These are phyloP conservation scores for Stephania yunnanensis DNA, from an alignment of 164 flowering plant genomes.

Conservation along the genomic window DNA sequence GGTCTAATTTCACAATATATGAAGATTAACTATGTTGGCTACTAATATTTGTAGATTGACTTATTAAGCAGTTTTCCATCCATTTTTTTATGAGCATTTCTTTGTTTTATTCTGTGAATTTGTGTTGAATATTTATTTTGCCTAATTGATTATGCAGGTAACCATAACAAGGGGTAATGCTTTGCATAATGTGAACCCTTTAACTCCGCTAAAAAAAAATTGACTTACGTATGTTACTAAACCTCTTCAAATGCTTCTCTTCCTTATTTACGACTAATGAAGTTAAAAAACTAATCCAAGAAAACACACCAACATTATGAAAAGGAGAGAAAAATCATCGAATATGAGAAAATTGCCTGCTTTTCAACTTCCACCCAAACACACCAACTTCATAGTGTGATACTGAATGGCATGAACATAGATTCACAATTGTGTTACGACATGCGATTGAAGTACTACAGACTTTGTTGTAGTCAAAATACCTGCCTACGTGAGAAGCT, in stretches of 20 bases:
- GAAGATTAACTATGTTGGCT: too few relatives aligned
- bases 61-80: too few relatives aligned
- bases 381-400: conserved; percentile 25
- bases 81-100: background rate
- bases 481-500: conserved; percentile 27
- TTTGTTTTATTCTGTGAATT: background rate
- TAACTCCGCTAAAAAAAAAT: background rate
- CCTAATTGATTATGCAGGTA: background rate
- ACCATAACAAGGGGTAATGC: conserved; percentile 2
- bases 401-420: conserved; percentile 26
- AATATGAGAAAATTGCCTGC: conserved; percentile 16
- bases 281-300: conserved; percentile 6
- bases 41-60: too few relatives aligned
- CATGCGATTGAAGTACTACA: conserved; percentile 24
- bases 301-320: background rate
- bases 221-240: background rate
- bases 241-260: background rate
- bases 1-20: too few relatives aligned
- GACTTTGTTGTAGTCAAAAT: conserved; percentile 34
- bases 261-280: background rate
- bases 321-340: conserved; percentile 12
- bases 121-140: background rate
- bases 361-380: background rate
- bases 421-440: conserved; percentile 29
- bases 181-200: background rate